Percentiles rank a stretch among this genome's conserved stretches.
Conservation (phyloP, 225 moss, liverwort and hornwort genomes). For the Lunularia cruciata region DNA sequence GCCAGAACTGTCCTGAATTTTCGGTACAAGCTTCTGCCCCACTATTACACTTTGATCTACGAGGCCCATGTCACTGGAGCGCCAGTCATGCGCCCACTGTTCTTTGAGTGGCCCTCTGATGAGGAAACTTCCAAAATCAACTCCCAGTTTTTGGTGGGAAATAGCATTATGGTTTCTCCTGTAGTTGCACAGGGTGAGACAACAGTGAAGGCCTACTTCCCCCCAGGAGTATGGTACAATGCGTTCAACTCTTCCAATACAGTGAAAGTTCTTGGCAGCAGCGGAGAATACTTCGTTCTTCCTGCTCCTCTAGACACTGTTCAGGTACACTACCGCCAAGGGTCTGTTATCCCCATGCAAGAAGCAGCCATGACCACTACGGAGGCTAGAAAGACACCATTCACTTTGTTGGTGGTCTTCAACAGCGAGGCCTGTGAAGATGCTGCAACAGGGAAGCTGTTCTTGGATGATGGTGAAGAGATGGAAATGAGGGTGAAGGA, state of each 20-base stretch:
- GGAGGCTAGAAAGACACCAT: constrained; percentile 25
- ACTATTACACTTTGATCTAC: constrained; percentile 63
- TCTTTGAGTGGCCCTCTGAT: constrained; percentile 61
- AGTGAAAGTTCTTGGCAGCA: constrained; percentile 5
- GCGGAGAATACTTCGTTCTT: constrained; percentile 21
- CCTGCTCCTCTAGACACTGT: constrained; percentile 34
- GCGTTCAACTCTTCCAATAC: constrained; percentile 55
- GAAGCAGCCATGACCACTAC: constrained; percentile 29
- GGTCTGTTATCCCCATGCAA: constrained; percentile 37
- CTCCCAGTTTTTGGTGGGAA: constrained; percentile 71
- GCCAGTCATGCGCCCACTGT: constrained; percentile 68
- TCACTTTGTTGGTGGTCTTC: constrained; percentile 31
- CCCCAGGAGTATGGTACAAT: constrained; percentile 71
- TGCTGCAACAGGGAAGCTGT: constrained; percentile 46
- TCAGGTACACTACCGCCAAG: constrained; percentile 33
- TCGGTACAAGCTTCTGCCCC: constrained; percentile 70
- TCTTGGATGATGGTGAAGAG: constrained; percentile 73
- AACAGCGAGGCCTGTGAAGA: neutral
- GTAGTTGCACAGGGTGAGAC: constrained; percentile 51
- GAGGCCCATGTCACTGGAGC: constrained; percentile 65
- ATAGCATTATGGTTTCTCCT: constrained; percentile 60
- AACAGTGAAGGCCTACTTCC: constrained; percentile 62
- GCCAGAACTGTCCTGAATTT: constrained; percentile 55
- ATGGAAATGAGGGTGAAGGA: constrained; percentile 45
- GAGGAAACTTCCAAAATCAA: constrained; percentile 33